These are phyloP conservation scores for Pseudoscleropodium purum DNA, from an alignment of 225 moss, liverwort and hornwort species.

Conservation along the genomic window DNA sequence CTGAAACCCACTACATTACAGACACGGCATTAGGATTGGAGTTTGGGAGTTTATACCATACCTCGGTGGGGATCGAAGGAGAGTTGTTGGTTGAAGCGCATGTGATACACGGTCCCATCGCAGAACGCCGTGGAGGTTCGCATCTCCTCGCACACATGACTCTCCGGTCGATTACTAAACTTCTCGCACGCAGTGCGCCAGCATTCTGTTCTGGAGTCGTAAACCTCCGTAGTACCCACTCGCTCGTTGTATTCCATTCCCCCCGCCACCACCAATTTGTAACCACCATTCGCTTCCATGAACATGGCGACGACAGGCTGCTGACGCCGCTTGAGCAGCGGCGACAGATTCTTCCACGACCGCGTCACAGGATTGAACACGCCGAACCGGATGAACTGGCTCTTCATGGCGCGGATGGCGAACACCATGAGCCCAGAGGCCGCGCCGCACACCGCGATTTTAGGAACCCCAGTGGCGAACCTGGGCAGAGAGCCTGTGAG, in stretches of 20 bases:
- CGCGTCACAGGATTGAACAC: constrained; percentile 49
- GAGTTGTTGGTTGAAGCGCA: constrained; percentile 37
- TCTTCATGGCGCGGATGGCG: constrained; percentile 24
- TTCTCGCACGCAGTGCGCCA: constrained; percentile 35
- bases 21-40: not conserved
- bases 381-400: constrained; percentile 33
- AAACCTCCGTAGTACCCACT: constrained; percentile 39
- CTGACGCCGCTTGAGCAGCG: constrained; percentile 29
- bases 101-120: constrained; percentile 34
- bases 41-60: not conserved
- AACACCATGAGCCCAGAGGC: constrained; percentile 26
- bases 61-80: constrained; percentile 28
- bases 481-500: constrained; percentile 5
- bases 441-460: constrained; percentile 19
- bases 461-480: constrained; percentile 13
- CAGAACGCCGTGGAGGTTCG: constrained; percentile 36
- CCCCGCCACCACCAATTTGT: constrained; percentile 42
- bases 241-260: constrained; percentile 30
- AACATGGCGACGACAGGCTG: constrained; percentile 35
- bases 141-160: constrained; percentile 38
- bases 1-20: not conserved
- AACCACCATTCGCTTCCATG: not conserved
- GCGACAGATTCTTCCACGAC: constrained; percentile 47
- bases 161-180: constrained; percentile 9
- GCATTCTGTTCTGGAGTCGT: constrained; percentile 34